Conservation (phyloP, 1,284 basidiomycete species). For the Ganoderma sinense region DNA sequence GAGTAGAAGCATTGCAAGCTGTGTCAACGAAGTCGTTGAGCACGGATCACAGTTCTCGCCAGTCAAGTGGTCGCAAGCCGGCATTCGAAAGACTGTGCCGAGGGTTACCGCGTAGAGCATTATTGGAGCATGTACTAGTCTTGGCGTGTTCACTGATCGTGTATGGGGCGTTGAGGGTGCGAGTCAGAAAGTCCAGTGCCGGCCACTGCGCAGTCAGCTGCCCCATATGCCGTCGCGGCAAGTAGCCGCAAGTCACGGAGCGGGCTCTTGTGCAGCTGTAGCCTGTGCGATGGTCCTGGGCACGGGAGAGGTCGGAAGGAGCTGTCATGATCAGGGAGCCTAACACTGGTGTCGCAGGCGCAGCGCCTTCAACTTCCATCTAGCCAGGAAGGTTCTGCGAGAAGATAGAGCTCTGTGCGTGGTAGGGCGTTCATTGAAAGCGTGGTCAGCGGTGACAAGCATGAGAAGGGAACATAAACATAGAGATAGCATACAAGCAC, state of each 20-base stretch:
- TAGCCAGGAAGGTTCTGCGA: neutral
- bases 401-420: neutral
- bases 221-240: neutral
- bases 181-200: neutral
- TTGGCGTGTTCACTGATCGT: neutral
- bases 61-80: neutral
- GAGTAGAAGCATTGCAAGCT: neutral
- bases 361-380: neutral
- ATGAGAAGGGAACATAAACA: neutral
- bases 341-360: neutral
- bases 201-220: slow-evolving; percentile 3
- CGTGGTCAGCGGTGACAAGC: neutral
- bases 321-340: neutral
- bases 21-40: neutral
- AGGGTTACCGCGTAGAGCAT: neutral
- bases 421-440: neutral
- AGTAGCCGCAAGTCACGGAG: neutral
- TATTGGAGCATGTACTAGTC: neutral
- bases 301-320: slow-evolving; percentile 12
- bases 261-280: neutral
- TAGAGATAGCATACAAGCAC: neutral
- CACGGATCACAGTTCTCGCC: neutral
- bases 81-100: neutral
- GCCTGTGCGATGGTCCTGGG: neutral
- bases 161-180: neutral